Evolutionary conservation across 148 eudicot genomes (phyloP), one percentile per base, ranked within the genome.

Genomic region (Arbutus unedo): DNA sequence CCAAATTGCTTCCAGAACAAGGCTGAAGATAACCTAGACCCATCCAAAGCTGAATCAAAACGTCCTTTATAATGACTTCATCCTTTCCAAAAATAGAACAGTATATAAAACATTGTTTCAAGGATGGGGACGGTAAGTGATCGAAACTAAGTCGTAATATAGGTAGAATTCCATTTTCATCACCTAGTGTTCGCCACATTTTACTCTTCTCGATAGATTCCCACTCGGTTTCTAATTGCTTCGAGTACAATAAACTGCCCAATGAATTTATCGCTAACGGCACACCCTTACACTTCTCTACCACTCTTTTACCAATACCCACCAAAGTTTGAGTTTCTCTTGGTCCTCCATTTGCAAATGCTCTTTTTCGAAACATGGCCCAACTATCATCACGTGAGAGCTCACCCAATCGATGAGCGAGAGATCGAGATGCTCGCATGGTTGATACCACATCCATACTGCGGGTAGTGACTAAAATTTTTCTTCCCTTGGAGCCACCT

Each of bases 41-140:
- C 82, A 79, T 79, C 82, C 85, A 79, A 8, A 79, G 73, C 16
- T 71, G 49, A 6, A 79, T 77, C 16, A 83, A 31, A 0, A 47
- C 4, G 2, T 83, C 56, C n/a, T 72, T 79, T 5, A 57, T 25
- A 10, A 83, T 79, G 8, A 2, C 9, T 0, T 0, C 44, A 59
- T 73, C 82, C 44, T 83, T 79, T 3, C 31, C 15, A 5, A 79
- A 79, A 3, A 83, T 38, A 0, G 77, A 77, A 70, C 64, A 31
- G 38, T 31, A 31, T 31, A 31, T 31, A 31, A 31, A 31, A 31
- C 86, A 84, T 31, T 54, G 66, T 73, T 85, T 81, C 14, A 85
- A 62, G 0, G 62, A 55, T 1, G 76, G 49, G 11, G 76, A 66
- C 4, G 87, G 66, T 43, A 85, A 16, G 25, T 77, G 11, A 68